These are phyloP conservation scores for Beta macrorhiza DNA, from an alignment of 179 eudicot genomes.

Conservation along the genomic window DNA sequence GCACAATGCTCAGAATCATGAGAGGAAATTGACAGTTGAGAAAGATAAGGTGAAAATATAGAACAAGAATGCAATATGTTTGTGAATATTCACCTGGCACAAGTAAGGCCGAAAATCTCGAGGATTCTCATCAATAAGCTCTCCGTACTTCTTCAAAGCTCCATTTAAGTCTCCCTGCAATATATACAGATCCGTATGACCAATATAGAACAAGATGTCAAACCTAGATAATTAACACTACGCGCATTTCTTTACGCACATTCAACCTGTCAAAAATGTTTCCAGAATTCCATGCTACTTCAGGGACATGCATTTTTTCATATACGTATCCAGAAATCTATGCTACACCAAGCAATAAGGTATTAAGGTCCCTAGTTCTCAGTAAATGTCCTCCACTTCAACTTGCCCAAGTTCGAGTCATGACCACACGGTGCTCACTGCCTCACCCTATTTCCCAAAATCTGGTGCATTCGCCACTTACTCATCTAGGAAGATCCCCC, in stretches of 20 bases:
- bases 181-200: slow-evolving; percentile 3
- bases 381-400: background rate
- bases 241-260: background rate
- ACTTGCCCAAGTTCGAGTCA: no score
- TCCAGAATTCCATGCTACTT: background rate
- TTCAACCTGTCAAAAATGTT: no score
- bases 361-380: background rate
- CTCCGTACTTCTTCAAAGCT: slow-evolving; percentile 62
- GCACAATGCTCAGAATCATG: background rate
- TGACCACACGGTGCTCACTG: no score
- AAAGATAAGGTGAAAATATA: background rate
- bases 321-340: background rate
- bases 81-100: slow-evolving; percentile 62
- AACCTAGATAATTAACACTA: background rate
- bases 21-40: background rate
- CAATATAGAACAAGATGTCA: slow-evolving; percentile 10
- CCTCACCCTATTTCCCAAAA: no score
- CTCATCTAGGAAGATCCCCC: no score
- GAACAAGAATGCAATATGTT: background rate
- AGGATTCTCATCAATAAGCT: slow-evolving; percentile 70
- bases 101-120: slow-evolving; percentile 94
- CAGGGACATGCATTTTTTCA: background rate
- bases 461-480: no score
- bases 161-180: slow-evolving; percentile 82
- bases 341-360: background rate